phyloP scores from a whole-genome alignment of 1,284 basidiomycete species.

The Tilletia walkeri region DNA sequence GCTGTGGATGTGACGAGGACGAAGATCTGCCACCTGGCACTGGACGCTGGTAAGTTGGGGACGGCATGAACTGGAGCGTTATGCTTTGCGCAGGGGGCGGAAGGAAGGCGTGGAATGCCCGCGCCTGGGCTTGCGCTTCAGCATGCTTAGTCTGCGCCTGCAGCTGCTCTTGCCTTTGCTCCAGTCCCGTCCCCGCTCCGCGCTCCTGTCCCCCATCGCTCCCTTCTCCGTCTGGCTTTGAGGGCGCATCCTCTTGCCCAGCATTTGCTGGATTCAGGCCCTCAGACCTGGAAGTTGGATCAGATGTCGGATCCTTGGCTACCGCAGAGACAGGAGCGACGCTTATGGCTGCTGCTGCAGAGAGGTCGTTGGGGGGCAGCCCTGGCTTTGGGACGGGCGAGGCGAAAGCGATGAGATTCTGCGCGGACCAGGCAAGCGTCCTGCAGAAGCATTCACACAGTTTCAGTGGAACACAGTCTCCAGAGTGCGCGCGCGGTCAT shows the following conservation, averaged over 20 bases:
- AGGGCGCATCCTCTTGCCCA: too few relatives aligned
- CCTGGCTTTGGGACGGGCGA: background rate
- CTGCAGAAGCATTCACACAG: background rate
- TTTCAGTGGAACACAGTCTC: background rate
- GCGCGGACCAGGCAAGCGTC: conserved; percentile 3
- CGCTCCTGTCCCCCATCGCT: too few relatives aligned
- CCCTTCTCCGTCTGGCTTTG: too few relatives aligned
- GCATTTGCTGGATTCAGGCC: too few relatives aligned
- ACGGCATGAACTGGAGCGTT: background rate
- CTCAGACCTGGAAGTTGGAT: too few relatives aligned
- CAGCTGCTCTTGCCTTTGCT: background rate
- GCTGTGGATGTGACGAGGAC: background rate
- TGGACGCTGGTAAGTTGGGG: background rate
- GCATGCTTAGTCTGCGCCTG: background rate
- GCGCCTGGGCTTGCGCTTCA: background rate
- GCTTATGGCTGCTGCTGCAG: background rate
- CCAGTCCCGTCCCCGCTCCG: too few relatives aligned
- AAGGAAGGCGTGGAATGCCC: conserved; percentile 1
- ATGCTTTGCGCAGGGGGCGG: conserved; percentile 11
- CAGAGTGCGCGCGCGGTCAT: background rate
- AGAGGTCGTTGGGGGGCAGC: background rate
- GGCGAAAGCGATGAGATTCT: conserved; percentile 14
- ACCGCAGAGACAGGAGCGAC: too few relatives aligned
- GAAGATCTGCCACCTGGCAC: background rate
- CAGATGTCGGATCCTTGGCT: too few relatives aligned